These are phyloP conservation scores for Phylloporus arenicola DNA, from an alignment of 768 basidiomycete genomes.

Conservation along the genomic window DNA sequence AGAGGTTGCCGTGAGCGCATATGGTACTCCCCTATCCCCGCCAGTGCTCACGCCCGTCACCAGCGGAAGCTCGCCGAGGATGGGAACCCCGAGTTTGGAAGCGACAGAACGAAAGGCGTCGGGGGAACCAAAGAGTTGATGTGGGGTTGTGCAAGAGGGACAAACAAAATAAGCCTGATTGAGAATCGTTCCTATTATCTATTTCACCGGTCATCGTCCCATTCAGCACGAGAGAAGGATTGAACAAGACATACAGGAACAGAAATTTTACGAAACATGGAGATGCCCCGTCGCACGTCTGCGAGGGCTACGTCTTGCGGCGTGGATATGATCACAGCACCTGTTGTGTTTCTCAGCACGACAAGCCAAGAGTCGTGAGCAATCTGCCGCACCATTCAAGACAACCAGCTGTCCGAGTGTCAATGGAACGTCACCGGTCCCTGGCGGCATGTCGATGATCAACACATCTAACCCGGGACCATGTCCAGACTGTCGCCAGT, in stretches of 20 bases:
- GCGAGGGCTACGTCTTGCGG: conserved; percentile 91
- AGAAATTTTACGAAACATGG: conserved; percentile 84
- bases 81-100: conserved; percentile 46
- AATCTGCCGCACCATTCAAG: conserved; percentile 63
- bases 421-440: conserved; percentile 93
- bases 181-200: conserved; percentile 85
- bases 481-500: conserved; percentile 54
- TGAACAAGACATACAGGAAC: conserved; percentile 61
- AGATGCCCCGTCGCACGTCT: conserved; percentile 88
- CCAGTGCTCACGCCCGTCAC: conserved; percentile 66
- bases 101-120: conserved; percentile 58
- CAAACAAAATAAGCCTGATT: conserved; percentile 87
- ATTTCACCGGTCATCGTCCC: not conserved
- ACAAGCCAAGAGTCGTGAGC: not conserved
- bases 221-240: not conserved
- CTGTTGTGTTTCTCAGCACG: conserved; percentile 35
- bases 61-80: conserved; percentile 80
- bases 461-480: conserved; percentile 68
- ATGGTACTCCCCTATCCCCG: conserved; percentile 67
- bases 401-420: conserved; percentile 83
- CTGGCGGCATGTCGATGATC: conserved; percentile 94
- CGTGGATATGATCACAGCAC: conserved; percentile 90
- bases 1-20: conserved; percentile 27
- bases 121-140: conserved; percentile 68
- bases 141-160: conserved; percentile 58